These are phyloP conservation scores for Diutina ranongensis DNA, from an alignment of 1,139 yeast genomes.

Conservation along the genomic window DNA sequence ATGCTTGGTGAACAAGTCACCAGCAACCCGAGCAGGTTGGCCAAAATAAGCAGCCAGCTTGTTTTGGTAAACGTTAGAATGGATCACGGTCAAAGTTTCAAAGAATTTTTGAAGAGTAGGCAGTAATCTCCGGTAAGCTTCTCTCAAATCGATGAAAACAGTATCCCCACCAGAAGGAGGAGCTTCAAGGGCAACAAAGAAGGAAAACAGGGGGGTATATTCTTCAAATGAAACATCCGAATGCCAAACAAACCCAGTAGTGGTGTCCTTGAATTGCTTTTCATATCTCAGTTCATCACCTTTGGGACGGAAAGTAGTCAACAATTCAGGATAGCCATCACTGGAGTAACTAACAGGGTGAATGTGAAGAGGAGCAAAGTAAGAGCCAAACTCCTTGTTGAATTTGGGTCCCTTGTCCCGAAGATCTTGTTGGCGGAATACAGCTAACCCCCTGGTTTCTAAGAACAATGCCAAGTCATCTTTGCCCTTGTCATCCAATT, in stretches of 20 bases:
- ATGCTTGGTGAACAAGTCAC: constrained; percentile 1
- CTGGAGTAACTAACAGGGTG: neutral
- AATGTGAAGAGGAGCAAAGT: neutral
- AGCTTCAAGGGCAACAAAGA: constrained; percentile 3
- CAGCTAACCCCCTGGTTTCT: neutral
- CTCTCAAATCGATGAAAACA: constrained; percentile 2
- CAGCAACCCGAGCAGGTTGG: constrained; percentile 4
- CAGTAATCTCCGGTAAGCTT: constrained; percentile 4
- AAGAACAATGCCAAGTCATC: constrained; percentile 1
- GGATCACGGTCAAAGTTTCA: neutral
- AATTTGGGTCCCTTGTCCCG: neutral
- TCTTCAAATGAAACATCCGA: constrained; percentile 2
- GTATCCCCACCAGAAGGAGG: constrained; percentile 6
- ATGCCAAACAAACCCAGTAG: neutral
- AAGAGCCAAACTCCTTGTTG: constrained; percentile 1
- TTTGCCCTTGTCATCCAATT: neutral
- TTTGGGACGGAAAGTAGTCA: neutral
- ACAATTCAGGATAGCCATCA: neutral
- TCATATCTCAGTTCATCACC: neutral
- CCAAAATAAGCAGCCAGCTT: neutral
- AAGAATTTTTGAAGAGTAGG: constrained; percentile 1
- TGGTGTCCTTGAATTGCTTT: neutral
- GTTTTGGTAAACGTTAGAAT: constrained; percentile 1
- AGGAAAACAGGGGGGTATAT: neutral
- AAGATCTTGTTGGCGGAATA: constrained; percentile 3